Evolutionary conservation across 2,329 filamentous ascomycete genomes (phyloP).

Genomic region (Diaporthe humulicola): DNA sequence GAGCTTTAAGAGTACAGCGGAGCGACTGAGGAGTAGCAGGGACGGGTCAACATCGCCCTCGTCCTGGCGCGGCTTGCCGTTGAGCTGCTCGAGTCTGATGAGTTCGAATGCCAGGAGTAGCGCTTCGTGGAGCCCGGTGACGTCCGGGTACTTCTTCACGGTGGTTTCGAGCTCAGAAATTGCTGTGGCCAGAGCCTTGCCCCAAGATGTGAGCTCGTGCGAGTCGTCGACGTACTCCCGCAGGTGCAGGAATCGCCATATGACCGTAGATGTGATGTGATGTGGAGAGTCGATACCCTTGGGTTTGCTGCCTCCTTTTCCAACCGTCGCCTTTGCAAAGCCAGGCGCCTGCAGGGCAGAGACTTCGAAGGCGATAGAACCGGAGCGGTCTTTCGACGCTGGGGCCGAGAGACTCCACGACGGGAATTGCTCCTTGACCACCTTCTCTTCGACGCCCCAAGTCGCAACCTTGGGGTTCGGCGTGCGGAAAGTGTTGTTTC

Average conservation of each 20-base stretch:
- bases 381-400: slow-evolving; percentile 52
- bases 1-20: slow-evolving; percentile 85
- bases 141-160: slow-evolving; percentile 58
- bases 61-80: slow-evolving; percentile 71
- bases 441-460: slow-evolving; percentile 80
- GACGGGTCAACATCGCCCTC: slow-evolving; percentile 82
- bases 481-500: slow-evolving; percentile 57
- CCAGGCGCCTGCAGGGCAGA: slow-evolving; percentile 76
- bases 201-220: slow-evolving; percentile 88
- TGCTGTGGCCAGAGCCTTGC: slow-evolving; percentile 80
- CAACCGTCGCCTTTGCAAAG: slow-evolving; percentile 78
- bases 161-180: slow-evolving; percentile 73
- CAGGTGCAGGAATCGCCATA: slow-evolving; percentile 92
- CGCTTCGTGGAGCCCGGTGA: slow-evolving; percentile 76
- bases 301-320: slow-evolving; percentile 61
- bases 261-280: slow-evolving; percentile 77
- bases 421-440: slow-evolving; percentile 63
- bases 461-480: slow-evolving; percentile 62
- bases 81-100: slow-evolving; percentile 82
- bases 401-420: slow-evolving; percentile 31
- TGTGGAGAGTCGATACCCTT: slow-evolving; percentile 76
- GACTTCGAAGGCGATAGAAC: slow-evolving; percentile 71
- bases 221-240: slow-evolving; percentile 85
- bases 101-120: slow-evolving; percentile 89
- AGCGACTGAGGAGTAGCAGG: slow-evolving; percentile 86